A percentile compares a stretch with the other conserved stretches of the same genome.
These are phyloP conservation scores for Juglanconis sp. DNA, from an alignment of 2,329 filamentous ascomycete species.

Conservation along the genomic window DNA sequence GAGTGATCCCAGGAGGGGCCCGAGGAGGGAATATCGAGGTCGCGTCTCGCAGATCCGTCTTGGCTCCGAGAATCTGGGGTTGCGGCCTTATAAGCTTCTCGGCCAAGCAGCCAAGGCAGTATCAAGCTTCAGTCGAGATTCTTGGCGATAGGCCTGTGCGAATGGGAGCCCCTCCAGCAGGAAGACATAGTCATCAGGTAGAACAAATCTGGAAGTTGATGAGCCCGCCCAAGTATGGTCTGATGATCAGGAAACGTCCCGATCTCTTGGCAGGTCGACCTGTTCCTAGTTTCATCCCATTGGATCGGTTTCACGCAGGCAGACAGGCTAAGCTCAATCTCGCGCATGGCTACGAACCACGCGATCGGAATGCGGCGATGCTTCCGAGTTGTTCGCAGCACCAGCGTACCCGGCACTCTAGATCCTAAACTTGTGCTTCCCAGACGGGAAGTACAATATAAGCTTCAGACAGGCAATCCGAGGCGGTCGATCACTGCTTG, in stretches of 20 bases:
- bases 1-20: not conserved
- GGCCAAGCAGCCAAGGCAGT: not conserved
- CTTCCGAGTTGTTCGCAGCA: too few relatives aligned
- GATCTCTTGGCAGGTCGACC: constrained; percentile 4
- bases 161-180: not conserved
- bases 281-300: not conserved
- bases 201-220: not conserved
- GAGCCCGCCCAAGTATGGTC: not conserved
- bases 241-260: not conserved
- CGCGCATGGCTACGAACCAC: too few relatives aligned
- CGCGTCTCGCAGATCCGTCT: constrained; percentile 8
- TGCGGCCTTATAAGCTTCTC: not conserved
- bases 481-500: not conserved
- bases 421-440: too few relatives aligned
- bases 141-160: constrained; percentile 7
- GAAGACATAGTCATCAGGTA: not conserved
- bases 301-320: too few relatives aligned
- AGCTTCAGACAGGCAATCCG: not conserved
- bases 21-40: not conserved
- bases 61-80: constrained; percentile 11
- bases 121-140: constrained; percentile 6
- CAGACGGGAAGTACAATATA: too few relatives aligned
- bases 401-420: too few relatives aligned
- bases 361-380: too few relatives aligned
- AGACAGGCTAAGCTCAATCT: too few relatives aligned